Evolutionary conservation across 2,329 filamentous ascomycete species (phyloP).

Genomic region (Hypoxylon rubiginosum): DNA sequence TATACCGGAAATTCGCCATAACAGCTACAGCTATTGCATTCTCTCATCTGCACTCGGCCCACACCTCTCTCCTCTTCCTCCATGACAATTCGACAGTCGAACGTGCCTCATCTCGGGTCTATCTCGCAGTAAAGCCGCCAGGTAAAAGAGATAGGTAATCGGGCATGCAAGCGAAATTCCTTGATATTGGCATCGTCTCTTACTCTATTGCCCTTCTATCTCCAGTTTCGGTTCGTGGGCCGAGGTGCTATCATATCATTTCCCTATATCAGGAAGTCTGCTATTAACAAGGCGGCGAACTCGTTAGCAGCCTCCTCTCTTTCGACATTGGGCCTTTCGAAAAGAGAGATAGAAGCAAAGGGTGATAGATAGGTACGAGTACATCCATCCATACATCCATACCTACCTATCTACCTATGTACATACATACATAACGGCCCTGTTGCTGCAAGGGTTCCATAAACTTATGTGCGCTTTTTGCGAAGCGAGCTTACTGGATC

Average conservation of each 20-base stretch:
- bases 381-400: constrained; percentile 9
- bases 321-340: constrained; percentile 28
- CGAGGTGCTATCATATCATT: constrained; percentile 45
- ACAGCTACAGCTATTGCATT: constrained; percentile 22
- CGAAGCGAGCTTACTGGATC: constrained; percentile 59
- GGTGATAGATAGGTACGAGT: constrained; percentile 30
- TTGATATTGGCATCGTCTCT: constrained; percentile 46
- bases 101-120: constrained; percentile 42
- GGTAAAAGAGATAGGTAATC: constrained; percentile 17
- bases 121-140: constrained; percentile 35
- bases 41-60: constrained; percentile 35
- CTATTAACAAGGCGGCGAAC: constrained; percentile 42
- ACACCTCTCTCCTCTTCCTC: constrained; percentile 32
- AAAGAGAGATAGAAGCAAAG: neutral
- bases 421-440: constrained; percentile 2
- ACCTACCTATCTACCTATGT: too few species aligned
- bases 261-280: constrained; percentile 41
- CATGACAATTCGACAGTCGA: constrained; percentile 38
- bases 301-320: constrained; percentile 35
- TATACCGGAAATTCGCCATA: constrained; percentile 20
- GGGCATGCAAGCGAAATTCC: constrained; percentile 43
- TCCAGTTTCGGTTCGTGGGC: constrained; percentile 44
- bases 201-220: constrained; percentile 39
- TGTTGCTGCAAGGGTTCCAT: constrained; percentile 35
- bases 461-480: constrained; percentile 48